phyloP scores from a whole-genome alignment of 2,329 filamentous ascomycete species.

The Neofusicoccum sp. region DNA sequence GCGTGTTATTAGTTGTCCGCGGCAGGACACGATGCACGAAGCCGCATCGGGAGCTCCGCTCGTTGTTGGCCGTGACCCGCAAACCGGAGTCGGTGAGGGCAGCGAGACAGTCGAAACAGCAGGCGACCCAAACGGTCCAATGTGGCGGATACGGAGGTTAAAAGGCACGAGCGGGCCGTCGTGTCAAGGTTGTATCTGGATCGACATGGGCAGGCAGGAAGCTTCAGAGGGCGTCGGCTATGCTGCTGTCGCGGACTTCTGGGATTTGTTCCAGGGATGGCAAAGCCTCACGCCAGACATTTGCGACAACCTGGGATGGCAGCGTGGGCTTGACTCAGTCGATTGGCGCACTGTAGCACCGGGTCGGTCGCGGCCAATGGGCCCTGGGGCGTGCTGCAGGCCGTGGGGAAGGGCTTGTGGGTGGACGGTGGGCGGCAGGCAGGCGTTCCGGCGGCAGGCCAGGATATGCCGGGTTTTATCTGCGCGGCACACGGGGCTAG shows the following conservation, averaged over 20 bases:
- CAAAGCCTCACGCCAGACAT: constrained; percentile 32
- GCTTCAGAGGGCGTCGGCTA: constrained; percentile 27
- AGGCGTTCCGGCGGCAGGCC: constrained; percentile 15
- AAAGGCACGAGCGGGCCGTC: constrained; percentile 22
- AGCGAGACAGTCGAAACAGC: constrained; percentile 16
- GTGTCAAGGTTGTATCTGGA: constrained; percentile 35
- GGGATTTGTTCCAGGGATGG: constrained; percentile 19
- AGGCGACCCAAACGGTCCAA: constrained; percentile 16
- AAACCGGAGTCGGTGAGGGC: constrained; percentile 16
- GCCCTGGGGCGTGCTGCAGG: constrained; percentile 15
- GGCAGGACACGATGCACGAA: constrained; percentile 40
- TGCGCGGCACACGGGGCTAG: constrained; percentile 16
- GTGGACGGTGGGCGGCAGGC: constrained; percentile 14
- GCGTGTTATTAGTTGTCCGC: constrained; percentile 43
- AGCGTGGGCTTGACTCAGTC: constrained; percentile 15
- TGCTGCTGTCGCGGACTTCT: constrained; percentile 15
- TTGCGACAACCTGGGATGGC: constrained; percentile 20
- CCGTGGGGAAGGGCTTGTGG: constrained; percentile 14
- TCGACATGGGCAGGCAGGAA: constrained; percentile 34
- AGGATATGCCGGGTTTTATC: constrained; percentile 19
- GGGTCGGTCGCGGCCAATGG: constrained; percentile 11
- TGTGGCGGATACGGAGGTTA: constrained; percentile 40
- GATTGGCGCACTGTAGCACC: constrained; percentile 11
- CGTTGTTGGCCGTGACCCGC: constrained; percentile 12
- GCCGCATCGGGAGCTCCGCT: constrained; percentile 37